A percentile compares a stretch with the other conserved stretches of the same genome.
These are phyloP conservation scores for Suhomyces bokatorum DNA, from an alignment of 1,139 yeast species.

Conservation along the genomic window DNA sequence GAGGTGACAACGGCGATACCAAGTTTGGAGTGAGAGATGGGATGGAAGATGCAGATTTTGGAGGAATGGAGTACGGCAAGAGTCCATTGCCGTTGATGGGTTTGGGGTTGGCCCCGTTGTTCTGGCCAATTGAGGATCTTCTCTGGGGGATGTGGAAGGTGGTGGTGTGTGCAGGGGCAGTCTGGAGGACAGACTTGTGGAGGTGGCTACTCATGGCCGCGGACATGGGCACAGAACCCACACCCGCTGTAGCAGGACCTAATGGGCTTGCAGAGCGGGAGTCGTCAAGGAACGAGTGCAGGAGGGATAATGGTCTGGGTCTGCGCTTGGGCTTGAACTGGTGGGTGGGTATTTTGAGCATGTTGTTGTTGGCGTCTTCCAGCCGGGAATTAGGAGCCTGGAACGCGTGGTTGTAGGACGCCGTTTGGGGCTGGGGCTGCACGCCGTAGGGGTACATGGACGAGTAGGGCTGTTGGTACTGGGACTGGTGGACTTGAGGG, in stretches of 20 bases:
- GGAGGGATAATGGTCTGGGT: slow-evolving; percentile 44
- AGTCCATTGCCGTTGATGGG: not conserved
- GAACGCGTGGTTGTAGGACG: slow-evolving; percentile 1
- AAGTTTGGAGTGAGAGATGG: slow-evolving; percentile 34
- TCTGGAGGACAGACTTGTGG: slow-evolving; percentile 13
- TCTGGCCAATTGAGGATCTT: slow-evolving; percentile 1
- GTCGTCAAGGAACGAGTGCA: slow-evolving; percentile 29
- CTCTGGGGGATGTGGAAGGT: slow-evolving; percentile 12
- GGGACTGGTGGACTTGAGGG: slow-evolving; percentile 1
- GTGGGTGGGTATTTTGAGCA: slow-evolving; percentile 28
- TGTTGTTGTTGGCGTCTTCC: not conserved
- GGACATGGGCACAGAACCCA: slow-evolving; percentile 2
- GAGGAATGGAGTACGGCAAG: slow-evolving; percentile 6
- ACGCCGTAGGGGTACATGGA: slow-evolving; percentile 11
- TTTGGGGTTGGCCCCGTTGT: not conserved
- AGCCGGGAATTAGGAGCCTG: slow-evolving; percentile 3
- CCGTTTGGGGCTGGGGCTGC: not conserved
- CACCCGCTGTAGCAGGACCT: slow-evolving; percentile 5
- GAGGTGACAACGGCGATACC: slow-evolving; percentile 44
- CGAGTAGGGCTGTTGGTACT: slow-evolving; percentile 11
- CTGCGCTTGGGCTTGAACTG: slow-evolving; percentile 43
- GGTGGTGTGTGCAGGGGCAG: slow-evolving; percentile 23
- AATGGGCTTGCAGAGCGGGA: slow-evolving; percentile 5
- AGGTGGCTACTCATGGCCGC: slow-evolving; percentile 4
- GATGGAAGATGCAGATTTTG: slow-evolving; percentile 14